Base-by-base conservation (phyloP, 108 stramenopile genomes). In the Fragilaria radians region DNA sequence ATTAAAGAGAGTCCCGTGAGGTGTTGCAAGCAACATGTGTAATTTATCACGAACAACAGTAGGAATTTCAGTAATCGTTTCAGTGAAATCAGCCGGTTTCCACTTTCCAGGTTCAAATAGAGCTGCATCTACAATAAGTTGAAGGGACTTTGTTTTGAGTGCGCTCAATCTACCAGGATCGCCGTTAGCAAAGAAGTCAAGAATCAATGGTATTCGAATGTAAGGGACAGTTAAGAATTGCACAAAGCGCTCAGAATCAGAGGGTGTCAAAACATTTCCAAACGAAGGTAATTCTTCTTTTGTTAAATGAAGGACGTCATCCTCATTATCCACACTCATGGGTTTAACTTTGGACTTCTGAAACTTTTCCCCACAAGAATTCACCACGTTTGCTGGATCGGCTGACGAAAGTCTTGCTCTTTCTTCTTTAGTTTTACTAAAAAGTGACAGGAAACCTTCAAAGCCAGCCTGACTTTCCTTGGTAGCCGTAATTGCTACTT, bases 101-200 rank as follows among this genome's bases (percentile, higher is more conserved):
- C 93, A 97, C 36, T 76, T 72, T 30, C 95, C 95, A 21, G 97
- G 97, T 70, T 97, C 97, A 68, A 96, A 97, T 22, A 97, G 63
- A 11, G 94, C 93, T 5, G 95, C 94, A 50, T 96, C 95, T 0
- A 97, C 85, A 65, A 97, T 94, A 25, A 89, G 78, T 60, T 97
- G 97, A 32, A 97, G 72, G 5, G 90, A 85, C 47, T 88, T 86
- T 19, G 90, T 81, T 30, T 85, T 84, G 27, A 97, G 72, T 4
- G 91, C 93, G 19, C 91, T 79, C 19, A 96, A 74, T 36, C 96
- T 79, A 18, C 71, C 76, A 25, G 94, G 94, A 61, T 94, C 93
- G 24, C 93, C 93, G 56, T 94, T 94, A 0, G 97, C 91, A 61
- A 97, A 97, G 62, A 97, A 97, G 51, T 95, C 94, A 26, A 97